Percentiles rank a stretch among this genome's conserved stretches.
Conservation (phyloP, 768 basidiomycete species). For the Cystobasidiopsis lactophilus region DNA sequence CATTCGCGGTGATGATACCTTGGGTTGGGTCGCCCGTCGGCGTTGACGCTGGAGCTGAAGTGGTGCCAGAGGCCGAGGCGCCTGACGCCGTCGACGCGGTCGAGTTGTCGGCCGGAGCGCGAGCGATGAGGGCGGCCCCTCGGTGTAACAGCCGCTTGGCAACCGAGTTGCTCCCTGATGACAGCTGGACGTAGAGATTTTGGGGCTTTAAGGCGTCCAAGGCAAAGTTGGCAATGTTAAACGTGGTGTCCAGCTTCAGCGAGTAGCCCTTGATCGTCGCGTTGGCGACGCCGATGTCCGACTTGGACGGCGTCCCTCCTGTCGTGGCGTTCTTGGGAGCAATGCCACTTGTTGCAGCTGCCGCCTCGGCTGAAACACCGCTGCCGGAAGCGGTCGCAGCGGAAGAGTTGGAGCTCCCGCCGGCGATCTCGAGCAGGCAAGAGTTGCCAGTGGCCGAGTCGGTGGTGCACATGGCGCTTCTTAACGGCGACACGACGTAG, state of each 20-base stretch:
- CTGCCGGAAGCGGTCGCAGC: not conserved
- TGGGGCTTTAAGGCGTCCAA: not conserved
- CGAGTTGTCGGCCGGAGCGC: not conserved
- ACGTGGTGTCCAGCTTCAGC: conserved; percentile 23
- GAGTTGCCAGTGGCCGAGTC: conserved; percentile 40
- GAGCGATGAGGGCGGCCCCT: not conserved
- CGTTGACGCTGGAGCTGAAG: not conserved
- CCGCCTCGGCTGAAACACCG: conserved; percentile 2
- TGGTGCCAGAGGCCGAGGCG: conserved; percentile 6
- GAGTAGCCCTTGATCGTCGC: conserved; percentile 16
- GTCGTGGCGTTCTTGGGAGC: no score
- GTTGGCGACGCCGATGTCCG: conserved; percentile 23
- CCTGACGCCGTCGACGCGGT: not conserved
- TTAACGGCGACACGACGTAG: conserved; percentile 47
- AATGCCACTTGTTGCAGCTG: conserved; percentile 3
- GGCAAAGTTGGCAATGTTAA: conserved; percentile 26
- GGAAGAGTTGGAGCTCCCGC: conserved; percentile 20
- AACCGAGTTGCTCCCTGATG: not conserved
- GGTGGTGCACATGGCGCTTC: conserved; percentile 49
- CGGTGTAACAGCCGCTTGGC: not conserved
- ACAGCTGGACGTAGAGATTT: conserved; percentile 2
- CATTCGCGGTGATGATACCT: conserved; percentile 21
- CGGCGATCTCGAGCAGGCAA: conserved; percentile 38
- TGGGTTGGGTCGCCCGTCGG: conserved; percentile 19
- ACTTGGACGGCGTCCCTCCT: conserved; percentile 4